Conservation (phyloP, 2,329 filamentous ascomycete genomes). For the Lasiodiplodia theobromae region DNA sequence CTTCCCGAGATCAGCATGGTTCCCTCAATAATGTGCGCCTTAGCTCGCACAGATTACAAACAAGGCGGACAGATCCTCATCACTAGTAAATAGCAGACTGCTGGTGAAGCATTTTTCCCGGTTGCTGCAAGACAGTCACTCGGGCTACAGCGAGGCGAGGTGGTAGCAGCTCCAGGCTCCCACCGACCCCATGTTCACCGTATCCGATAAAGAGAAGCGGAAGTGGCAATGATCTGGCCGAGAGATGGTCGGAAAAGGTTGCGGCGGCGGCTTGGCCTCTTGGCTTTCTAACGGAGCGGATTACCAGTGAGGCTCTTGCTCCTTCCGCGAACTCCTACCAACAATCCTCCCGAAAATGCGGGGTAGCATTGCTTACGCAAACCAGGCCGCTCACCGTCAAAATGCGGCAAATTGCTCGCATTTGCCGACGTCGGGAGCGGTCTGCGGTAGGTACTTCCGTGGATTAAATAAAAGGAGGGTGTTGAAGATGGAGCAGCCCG, state of each 20-base stretch:
- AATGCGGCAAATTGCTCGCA: neutral
- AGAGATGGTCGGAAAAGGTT: neutral
- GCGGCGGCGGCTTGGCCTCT: slow-evolving; percentile 15
- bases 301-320: slow-evolving; percentile 1
- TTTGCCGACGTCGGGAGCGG: slow-evolving; percentile 20
- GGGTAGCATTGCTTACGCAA: neutral
- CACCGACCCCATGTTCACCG: neutral
- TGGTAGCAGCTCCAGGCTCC: neutral
- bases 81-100: neutral
- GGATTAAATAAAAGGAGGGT: neutral
- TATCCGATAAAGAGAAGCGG: neutral
- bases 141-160: neutral
- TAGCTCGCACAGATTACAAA: neutral
- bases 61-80: neutral
- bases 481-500: neutral
- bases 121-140: neutral
- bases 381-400: neutral
- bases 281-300: neutral
- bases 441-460: neutral
- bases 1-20: neutral
- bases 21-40: neutral
- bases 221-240: neutral
- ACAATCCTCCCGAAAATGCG: slow-evolving; percentile 14
- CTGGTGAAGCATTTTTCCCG: neutral
- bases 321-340: neutral